Base-by-base conservation (phyloP, 768 basidiomycete genomes). In the Rhizopogon rudus region DNA sequence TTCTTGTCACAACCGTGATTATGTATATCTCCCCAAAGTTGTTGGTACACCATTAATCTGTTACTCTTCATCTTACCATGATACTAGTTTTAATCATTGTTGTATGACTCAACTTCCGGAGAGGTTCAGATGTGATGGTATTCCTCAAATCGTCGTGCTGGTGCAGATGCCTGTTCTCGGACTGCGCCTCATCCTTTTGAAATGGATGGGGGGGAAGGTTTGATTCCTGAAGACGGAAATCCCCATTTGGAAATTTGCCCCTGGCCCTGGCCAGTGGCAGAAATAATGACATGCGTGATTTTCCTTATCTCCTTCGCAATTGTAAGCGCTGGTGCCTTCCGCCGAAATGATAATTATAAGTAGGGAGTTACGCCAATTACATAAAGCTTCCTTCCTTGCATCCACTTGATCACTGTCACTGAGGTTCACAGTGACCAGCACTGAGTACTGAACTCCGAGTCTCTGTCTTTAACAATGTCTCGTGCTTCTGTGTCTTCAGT, bases 401-500 rank as follows among this genome's bases (percentile, higher is more conserved):
- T 49, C 48, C 48, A 50, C 33, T 17, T n/a, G 31, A 12, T 13
- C 31, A 22, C 48, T n/a, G 29, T 25, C 25, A 25, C 25, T 25
- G 17, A 16, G 46, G 46, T 37, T 50, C 16, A 9, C 48, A 6
- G 31, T 39, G 31, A 50, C 48, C 25, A 14, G 25, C n/a, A 35
- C 33, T 17, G 16, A 14, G 25, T 9, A 35, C 33, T 17, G 16
- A 20, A 20, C 20, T 20, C 20, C 20, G 20, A 20, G 31, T 40
- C 40, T 28, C 13, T 17, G 2, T 37, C 35, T 39, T 35, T 20
- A 5, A 41, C 17, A 28, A 57, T 57, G 53, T 54, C 40, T 7
- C 31, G 4, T 54, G 29, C 57, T 54, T 60, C 56, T 28, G 40
- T 33, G 6, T 52, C 53, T 39, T 56, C 60, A 3, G 50, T 56